phyloP scores from a whole-genome alignment of 768 basidiomycete species.

The Scleroderma bovista region DNA sequence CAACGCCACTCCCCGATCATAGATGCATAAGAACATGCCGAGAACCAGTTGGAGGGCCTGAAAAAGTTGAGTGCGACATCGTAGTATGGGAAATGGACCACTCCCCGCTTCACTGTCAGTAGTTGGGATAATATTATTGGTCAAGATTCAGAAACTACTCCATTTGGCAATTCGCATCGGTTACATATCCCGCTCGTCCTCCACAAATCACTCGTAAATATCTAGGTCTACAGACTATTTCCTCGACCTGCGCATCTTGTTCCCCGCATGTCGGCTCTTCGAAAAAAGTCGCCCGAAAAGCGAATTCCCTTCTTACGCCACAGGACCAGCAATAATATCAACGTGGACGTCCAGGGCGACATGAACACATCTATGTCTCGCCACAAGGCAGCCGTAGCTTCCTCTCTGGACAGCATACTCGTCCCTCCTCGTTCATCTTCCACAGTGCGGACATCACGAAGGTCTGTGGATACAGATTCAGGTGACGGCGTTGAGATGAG shows the following conservation, averaged over 20 bases:
- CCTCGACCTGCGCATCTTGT: neutral
- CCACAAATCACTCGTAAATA: conserved; percentile 11
- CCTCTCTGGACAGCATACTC: conserved; percentile 54
- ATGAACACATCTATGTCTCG: conserved; percentile 22
- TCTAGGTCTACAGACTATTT: neutral
- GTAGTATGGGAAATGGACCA: too few relatives aligned
- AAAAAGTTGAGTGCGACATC: too few relatives aligned
- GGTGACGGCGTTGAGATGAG: conserved; percentile 59
- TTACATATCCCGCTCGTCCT: too few relatives aligned
- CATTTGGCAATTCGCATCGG: too few relatives aligned
- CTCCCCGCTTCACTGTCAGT: too few relatives aligned
- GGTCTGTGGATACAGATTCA: conserved; percentile 18
- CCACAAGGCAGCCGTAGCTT: conserved; percentile 48
- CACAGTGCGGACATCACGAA: conserved; percentile 32
- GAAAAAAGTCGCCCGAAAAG: conserved; percentile 24
- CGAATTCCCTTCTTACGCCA: conserved; percentile 23
- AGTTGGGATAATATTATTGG: too few relatives aligned
- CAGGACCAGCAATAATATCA: conserved; percentile 21
- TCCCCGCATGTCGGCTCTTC: conserved; percentile 20
- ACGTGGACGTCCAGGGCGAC: conserved; percentile 33
- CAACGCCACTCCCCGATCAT: too few relatives aligned
- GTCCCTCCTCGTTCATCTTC: conserved; percentile 49
- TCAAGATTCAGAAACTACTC: too few relatives aligned
- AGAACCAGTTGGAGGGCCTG: too few relatives aligned
- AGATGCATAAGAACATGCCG: too few relatives aligned